A percentile compares a stretch with the other conserved stretches of the same genome.
Conservation (phyloP, 1,139 yeast species). For the Scheffersomyces quercinus region DNA sequence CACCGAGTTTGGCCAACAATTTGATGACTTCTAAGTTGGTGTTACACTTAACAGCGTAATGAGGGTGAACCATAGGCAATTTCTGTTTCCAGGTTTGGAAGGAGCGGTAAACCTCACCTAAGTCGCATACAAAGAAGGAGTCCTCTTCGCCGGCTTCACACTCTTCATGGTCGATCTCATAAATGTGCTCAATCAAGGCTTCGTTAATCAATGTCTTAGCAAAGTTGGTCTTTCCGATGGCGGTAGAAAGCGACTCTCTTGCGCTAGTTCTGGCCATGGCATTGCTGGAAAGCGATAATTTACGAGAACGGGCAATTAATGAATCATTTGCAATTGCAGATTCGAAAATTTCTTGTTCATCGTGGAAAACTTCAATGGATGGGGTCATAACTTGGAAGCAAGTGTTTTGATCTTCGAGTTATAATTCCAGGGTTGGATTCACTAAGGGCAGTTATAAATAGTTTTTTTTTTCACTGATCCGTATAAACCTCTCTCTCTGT, state of each 20-base stretch:
- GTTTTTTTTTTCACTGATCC: not conserved
- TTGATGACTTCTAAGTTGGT: slow-evolving; percentile 64
- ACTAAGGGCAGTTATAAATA: not conserved
- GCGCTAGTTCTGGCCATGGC: not conserved
- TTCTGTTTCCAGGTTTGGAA: slow-evolving; percentile 58
- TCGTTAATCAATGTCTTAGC: slow-evolving; percentile 27
- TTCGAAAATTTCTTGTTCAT: slow-evolving; percentile 13
- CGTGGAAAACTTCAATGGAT: slow-evolving; percentile 17
- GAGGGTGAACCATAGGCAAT: slow-evolving; percentile 79
- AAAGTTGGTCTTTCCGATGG: not conserved
- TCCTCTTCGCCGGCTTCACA: slow-evolving; percentile 82
- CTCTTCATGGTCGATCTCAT: slow-evolving; percentile 52
- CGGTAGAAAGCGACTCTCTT: not conserved
- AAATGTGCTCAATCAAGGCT: slow-evolving; percentile 46
- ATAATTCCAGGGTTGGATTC: not conserved
- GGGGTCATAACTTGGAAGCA: slow-evolving; percentile 29
- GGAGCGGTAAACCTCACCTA: slow-evolving; percentile 68
- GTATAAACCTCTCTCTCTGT: slow-evolving; percentile 3
- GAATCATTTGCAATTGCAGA: slow-evolving; percentile 5
- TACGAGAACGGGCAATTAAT: slow-evolving; percentile 7
- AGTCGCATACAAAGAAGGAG: slow-evolving; percentile 86
- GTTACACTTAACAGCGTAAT: slow-evolving; percentile 94
- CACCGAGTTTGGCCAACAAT: slow-evolving; percentile 59
- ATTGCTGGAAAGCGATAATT: not conserved
- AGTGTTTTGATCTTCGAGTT: not conserved